These are phyloP conservation scores for Penicillium desertorum DNA, from an alignment of 495 filamentous ascomycete species.

Conservation along the genomic window DNA sequence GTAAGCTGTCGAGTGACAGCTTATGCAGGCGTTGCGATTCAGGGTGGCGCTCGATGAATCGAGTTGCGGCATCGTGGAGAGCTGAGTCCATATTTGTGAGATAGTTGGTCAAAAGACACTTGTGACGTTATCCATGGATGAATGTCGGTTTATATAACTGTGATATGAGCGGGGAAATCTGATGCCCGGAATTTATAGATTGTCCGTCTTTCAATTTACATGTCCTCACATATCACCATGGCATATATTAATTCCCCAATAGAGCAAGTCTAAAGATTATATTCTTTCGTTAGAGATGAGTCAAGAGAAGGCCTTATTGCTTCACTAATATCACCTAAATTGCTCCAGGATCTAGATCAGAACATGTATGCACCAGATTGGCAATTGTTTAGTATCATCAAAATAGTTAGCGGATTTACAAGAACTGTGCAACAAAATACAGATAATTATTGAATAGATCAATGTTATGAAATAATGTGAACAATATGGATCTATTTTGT, in stretches of 20 bases:
- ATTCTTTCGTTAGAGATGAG: too few relatives aligned
- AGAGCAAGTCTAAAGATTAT: too few relatives aligned
- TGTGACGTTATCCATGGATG: not conserved
- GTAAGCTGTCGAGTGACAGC: conserved; percentile 9
- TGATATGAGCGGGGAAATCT: not conserved
- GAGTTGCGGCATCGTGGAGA: not conserved
- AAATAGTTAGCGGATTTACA: too few relatives aligned
- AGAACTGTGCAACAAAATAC: not conserved
- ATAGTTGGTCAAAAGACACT: not conserved
- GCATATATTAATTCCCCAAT: too few relatives aligned
- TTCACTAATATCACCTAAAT: not conserved
- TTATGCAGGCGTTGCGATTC: conserved; percentile 1
- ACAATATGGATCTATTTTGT: not conserved
- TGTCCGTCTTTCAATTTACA: not conserved
- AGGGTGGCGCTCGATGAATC: conserved; percentile 3
- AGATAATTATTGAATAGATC: not conserved
- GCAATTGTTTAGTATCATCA: too few relatives aligned
- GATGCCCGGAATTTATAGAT: not conserved
- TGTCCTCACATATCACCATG: too few relatives aligned
- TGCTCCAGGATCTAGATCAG: not conserved
- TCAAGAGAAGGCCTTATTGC: too few relatives aligned
- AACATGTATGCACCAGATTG: not conserved
- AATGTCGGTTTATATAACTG: not conserved
- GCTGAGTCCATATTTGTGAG: not conserved
- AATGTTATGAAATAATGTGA: not conserved